phyloP scores from a whole-genome alignment of 179 eudicot species.

The Carnegiea gigantea region DNA sequence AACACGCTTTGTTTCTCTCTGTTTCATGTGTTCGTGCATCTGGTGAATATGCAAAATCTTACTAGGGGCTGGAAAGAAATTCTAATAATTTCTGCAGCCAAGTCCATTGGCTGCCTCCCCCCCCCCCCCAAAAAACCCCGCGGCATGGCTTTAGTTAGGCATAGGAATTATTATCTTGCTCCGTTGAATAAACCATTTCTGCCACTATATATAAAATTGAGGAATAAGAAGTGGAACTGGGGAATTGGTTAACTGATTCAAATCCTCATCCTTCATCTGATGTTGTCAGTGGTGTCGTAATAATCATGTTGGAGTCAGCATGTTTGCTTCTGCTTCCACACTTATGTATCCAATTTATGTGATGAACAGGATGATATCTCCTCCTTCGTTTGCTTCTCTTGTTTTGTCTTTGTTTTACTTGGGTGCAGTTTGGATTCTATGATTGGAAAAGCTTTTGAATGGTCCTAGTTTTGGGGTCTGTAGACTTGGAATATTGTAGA shows the following conservation, averaged over 20 bases:
- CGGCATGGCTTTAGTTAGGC: too few species aligned
- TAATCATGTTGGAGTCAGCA: background rate
- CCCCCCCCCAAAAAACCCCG: too few species aligned
- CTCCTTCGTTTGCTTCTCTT: background rate
- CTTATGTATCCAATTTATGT: background rate
- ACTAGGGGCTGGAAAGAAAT: background rate
- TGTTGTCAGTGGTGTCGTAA: background rate
- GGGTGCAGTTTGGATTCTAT: too few species aligned
- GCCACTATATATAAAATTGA: background rate
- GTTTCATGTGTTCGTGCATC: background rate
- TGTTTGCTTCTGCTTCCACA: background rate
- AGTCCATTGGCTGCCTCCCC: background rate
- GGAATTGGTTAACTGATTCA: background rate
- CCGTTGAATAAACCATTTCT: too few species aligned
- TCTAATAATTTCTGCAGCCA: background rate
- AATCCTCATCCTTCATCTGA: background rate
- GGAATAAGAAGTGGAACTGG: background rate
- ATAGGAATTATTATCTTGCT: too few species aligned
- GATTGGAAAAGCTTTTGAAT: too few species aligned
- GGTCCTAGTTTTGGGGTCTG: too few species aligned
- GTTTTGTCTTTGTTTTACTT: too few species aligned
- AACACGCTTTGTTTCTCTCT: background rate
- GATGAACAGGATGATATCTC: background rate
- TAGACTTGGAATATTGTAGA: background rate
- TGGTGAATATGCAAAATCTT: background rate